Base-by-base conservation (phyloP, 495 filamentous ascomycete species). In the Aspergillus mulundensis region DNA sequence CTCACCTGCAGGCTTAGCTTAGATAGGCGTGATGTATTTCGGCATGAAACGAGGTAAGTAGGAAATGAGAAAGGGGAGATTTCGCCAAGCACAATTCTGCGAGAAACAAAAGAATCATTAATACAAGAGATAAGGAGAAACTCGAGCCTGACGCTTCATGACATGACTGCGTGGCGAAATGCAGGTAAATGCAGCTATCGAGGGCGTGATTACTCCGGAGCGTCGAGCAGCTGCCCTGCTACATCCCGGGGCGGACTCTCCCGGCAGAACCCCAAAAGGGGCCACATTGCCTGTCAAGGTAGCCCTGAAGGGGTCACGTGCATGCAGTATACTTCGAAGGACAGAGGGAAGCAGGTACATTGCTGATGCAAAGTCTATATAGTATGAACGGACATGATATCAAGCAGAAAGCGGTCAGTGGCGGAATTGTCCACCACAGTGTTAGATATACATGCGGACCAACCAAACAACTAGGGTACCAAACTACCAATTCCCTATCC, bases 401-500 rank as follows among this genome's bases (percentile, higher is more conserved):
- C 46, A 18, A 44, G 39, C 46, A 25, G 54, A 11, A n/a, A 41
- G 18, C 38, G 34, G 32, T 14, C 32, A 36, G 3, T 30, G 10
- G 28, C 10, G 28, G 28, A 30, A 10, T 30, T 10, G 10, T 5
- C 28, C 4, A 30, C 28, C 28, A 30, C 28, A 30, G 10, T 30
- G 28, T 5, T 30, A 30, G 28, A 30, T 4, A 30, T 30, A 5
- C 10, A 30, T 30, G n/a, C n/a, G n/a, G n/a, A n/a, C n/a, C n/a
- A n/a, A n/a, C n/a, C n/a, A n/a, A n/a, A n/a, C n/a, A n/a, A n/a
- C n/a, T n/a, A n/a, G n/a, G n/a, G n/a, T n/a, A n/a, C 10, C 5
- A 30, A 36, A 36, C 50, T 20, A 41, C 20, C 51, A 36, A 48
- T 21, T 12, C 21, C 75, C 67, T 77, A 77, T 11, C 81, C 91